A percentile compares a stretch with the other conserved stretches of the same genome.
These are phyloP conservation scores for Diutina mesorugosa DNA, from an alignment of 1,139 yeast species.

Conservation along the genomic window DNA sequence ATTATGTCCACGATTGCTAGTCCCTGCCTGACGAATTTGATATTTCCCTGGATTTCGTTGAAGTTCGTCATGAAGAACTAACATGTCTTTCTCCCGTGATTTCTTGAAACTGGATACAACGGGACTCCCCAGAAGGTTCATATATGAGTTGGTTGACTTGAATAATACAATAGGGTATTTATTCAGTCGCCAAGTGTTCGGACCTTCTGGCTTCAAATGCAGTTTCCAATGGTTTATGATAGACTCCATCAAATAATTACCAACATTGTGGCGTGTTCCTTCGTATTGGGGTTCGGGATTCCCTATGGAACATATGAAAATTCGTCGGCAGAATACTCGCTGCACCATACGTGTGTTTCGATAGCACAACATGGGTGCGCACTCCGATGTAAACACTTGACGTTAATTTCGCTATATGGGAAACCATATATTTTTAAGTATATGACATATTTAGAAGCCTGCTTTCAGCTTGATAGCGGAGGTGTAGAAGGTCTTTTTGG, in stretches of 20 bases:
- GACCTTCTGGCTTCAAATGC: neutral
- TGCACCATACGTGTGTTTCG: neutral
- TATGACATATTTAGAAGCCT: constrained; percentile 23
- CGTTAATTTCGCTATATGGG: too few relatives aligned
- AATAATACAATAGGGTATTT: constrained; percentile 15
- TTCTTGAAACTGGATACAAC: constrained; percentile 16
- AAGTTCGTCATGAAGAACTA: constrained; percentile 68
- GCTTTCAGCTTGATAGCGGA: constrained; percentile 41
- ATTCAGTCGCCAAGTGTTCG: neutral
- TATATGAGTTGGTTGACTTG: constrained; percentile 38
- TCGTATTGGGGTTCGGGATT: constrained; percentile 58
- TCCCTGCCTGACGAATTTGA: constrained; percentile 40
- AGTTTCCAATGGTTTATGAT: constrained; percentile 7
- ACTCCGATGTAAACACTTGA: neutral
- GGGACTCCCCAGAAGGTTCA: constrained; percentile 58
- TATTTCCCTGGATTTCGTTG: constrained; percentile 51
- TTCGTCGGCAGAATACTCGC: neutral
- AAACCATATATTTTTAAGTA: too few relatives aligned
- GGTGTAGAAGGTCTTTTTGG: constrained; percentile 36
- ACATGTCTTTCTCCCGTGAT: constrained; percentile 19
- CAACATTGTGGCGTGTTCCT: constrained; percentile 68
- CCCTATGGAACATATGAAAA: constrained; percentile 39
- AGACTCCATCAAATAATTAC: constrained; percentile 39
- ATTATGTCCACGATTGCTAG: constrained; percentile 68
- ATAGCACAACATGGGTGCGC: neutral